Base-by-base conservation (phyloP, 2,329 filamentous ascomycete genomes). In the Lachnellula arida region DNA sequence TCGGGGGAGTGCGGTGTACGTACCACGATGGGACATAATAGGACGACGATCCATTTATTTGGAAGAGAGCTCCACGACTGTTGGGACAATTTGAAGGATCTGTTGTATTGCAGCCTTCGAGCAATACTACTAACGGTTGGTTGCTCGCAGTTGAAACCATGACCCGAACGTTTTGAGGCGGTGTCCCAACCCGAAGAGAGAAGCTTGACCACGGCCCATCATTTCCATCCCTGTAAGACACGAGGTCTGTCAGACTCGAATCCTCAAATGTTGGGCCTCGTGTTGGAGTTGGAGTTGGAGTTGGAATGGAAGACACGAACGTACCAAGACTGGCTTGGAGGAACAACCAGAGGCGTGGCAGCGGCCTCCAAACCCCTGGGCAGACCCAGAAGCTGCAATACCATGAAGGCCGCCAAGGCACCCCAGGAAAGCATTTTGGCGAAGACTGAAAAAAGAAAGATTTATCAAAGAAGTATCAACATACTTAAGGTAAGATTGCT, bases 121-220 rank as follows among this genome's bases (percentile, higher is more conserved):
- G 57, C n/a, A 62, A 44, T 9, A 66, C 56, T 2, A 65, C 57
- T 54, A 60, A 60, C 11, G 64, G 63, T 40, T 66, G 63, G 43
- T 64, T 64, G 40, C 56, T 62, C 1, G 73, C 69, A 17, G 73
- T 76, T 28, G 73, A 75, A 9, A 74, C 65, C 12, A 74, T 65
- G 3, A 74, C 71, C 52, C 71, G 64, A n/a, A 74, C 54, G 42
- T 65, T 65, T 57, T 75, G 72, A 52, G 71, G 66, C 28, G 72
- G 69, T 9, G 64, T 69, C 17, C 74, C 74, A 32, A 75, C 69
- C 8, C 71, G 67, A 35, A 75, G 49, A 55, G 69, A 61, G 55
- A 75, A 75, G 22, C 63, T 72, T 56, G 72, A 74, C 72, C 72
- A 74, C 35, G 71, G 67, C n/a, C 72, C 72, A 54, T 75, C 73